Conservation (phyloP, 495 filamentous ascomycete species). For the Neurospora intermedia region DNA sequence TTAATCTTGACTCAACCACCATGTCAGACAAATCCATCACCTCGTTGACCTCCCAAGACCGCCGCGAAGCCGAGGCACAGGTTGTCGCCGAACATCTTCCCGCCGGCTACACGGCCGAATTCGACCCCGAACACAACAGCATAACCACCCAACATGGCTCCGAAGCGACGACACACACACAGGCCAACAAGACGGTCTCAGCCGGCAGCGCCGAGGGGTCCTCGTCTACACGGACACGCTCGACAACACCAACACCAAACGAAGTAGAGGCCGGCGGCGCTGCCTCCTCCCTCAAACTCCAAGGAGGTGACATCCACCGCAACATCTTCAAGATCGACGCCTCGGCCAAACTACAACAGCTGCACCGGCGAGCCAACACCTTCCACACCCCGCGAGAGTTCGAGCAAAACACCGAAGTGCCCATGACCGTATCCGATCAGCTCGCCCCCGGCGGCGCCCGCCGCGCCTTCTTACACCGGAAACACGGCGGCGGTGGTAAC, state of each 20-base stretch:
- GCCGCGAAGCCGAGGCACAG: conserved; percentile 17
- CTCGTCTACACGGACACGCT: conserved; percentile 48
- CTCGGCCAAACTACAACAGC: conserved; percentile 33
- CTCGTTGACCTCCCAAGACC: conserved; percentile 4
- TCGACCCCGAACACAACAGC: conserved; percentile 12
- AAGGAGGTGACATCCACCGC: conserved; percentile 58
- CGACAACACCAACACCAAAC: neutral
- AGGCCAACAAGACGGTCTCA: conserved; percentile 25
- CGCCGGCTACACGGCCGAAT: conserved; percentile 34
- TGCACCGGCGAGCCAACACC: conserved; percentile 45
- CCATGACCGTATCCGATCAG: conserved; percentile 39
- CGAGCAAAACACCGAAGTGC: conserved; percentile 12
- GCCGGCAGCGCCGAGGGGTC: conserved; percentile 53
- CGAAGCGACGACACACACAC: neutral
- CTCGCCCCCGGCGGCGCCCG: conserved; percentile 51
- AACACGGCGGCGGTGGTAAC: conserved; percentile 21
- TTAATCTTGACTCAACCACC: neutral
- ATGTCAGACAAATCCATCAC: conserved; percentile 1
- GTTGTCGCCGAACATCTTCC: conserved; percentile 36
- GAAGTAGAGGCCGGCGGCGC: conserved; percentile 14
- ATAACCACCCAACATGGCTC: conserved; percentile 5
- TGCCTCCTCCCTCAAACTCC: conserved; percentile 47
- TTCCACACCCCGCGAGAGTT: conserved; percentile 39
- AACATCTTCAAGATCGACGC: conserved; percentile 55
- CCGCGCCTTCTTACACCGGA: conserved; percentile 41